Evolutionary conservation across 345 rosid genomes (phyloP), one percentile per base, ranked within the genome.

Genomic region (Gossypium raimondii): DNA sequence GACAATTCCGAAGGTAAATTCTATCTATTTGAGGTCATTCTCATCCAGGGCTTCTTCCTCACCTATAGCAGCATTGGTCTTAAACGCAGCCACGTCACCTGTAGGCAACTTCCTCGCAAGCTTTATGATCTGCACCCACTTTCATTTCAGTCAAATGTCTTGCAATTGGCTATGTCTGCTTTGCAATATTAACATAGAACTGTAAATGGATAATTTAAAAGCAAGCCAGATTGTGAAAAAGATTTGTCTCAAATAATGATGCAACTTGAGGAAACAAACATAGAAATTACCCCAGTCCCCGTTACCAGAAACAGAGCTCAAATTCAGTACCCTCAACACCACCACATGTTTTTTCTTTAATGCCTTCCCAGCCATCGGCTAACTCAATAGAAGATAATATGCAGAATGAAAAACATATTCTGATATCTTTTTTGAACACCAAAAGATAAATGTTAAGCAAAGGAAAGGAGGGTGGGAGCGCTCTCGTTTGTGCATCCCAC

Each of bases 81-180:
- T 89, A 57, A 85, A 66, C 12, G 82, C 86, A 64, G 85, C 83
- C 44, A 92, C 89, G 76, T 94, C 95, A 34, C 97, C 98, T 1
- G 95, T 89, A 2, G 98, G 98, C 64, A 94, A 84, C 85, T 92
- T 94, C 77, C 95, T 89, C 43, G 97, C 98, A 79, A 91, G 87
- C 89, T 75, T 87, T 74, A 92, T 92, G 73, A 91, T 80, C 98
- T 94, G 89, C 82, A 78, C 18, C 77, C 74, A 75, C 18, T 27
- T 53, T 59, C 41, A 34, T 5, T 34, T 34, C 41, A 34, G 41
- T 34, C 41, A 34, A 34, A 34, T 34, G 41, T 5, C 41, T 34
- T 5, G 41, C 41, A 34, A 34, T 34, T 34, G 41, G 7, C 41
- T 34, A 34, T 34, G 41, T 5, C 41, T 5, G 41, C 41, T 34